Base-by-base conservation (phyloP, 495 filamentous ascomycete species). In the Penicillium argentinense region DNA sequence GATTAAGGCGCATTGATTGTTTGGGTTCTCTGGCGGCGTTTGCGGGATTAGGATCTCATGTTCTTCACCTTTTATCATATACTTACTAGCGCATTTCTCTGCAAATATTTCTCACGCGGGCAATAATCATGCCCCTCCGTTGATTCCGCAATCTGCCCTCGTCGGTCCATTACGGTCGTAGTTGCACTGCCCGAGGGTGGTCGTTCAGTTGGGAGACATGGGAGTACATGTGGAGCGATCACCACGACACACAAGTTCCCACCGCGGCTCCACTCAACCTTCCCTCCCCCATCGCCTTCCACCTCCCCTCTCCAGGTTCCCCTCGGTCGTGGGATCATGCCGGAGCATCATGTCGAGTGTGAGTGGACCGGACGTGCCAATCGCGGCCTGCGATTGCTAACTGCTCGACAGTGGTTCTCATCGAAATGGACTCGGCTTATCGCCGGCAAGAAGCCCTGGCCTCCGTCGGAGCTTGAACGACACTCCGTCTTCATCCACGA, bases 401-500 rank as follows among this genome's bases (percentile, higher is more conserved):
- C 30, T 44, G 7, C 22, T 22, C 43, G 27, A n/a, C 56, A 95
- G 88, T 95, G 88, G 86, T 89, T 36, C 33, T 36, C 33, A 19
- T 36, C 33, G 16, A 36, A 36, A 36, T 36, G 33, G 33, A n/a
- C 88, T 70, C 85, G 91, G 69, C 79, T 96, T 57, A 82, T 96
- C 69, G 90, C 89, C 63, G 88, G 89, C 42, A 80, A 78, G 67
- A 79, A 80, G 65, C 75, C 81, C 52, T 72, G 81, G 34, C 74
- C 83, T 26, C 84, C 84, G 56, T 86, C 89, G 59, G 89, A 92
- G 26, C 84, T 89, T 48, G 83, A 92, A 63, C 88, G 95, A 54
- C 81, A 95, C 61, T 83, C 85, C 55, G 85, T 87, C 45, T 98
- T 97, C 72, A 93, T 92, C 72, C 84, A 87, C 60, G 80, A 86